These are phyloP conservation scores for Galeopsis tetrahit DNA, from an alignment of 257 asterid genomes.

Conservation along the genomic window DNA sequence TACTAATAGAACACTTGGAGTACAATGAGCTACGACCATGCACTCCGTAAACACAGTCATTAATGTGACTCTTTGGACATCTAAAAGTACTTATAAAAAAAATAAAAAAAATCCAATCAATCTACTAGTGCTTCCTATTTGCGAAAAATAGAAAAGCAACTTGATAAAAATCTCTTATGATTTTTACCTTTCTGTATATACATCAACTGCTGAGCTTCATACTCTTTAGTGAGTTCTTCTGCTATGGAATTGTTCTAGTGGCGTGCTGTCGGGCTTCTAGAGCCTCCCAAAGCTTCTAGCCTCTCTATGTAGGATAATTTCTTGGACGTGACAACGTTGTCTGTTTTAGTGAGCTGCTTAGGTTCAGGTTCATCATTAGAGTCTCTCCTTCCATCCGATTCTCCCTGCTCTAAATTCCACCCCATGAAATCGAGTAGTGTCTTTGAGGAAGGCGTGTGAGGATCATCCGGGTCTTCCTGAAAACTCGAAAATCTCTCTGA, in stretches of 20 bases:
- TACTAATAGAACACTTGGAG: slow-evolving; percentile 18
- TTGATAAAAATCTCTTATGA: slow-evolving; percentile 27
- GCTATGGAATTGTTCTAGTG: slow-evolving; percentile 47
- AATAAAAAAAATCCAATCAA: slow-evolving; percentile 25
- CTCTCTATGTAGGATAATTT: slow-evolving; percentile 63
- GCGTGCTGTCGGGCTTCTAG: slow-evolving; percentile 87
- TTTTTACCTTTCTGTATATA: slow-evolving; percentile 30
- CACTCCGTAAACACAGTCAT: slow-evolving; percentile 26
- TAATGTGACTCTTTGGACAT: slow-evolving; percentile 39
- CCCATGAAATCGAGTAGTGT: slow-evolving; percentile 64
- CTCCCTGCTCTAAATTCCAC: slow-evolving; percentile 52
- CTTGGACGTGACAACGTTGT: slow-evolving; percentile 50
- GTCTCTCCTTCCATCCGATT: slow-evolving; percentile 36
- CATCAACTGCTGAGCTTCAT: slow-evolving; percentile 28
- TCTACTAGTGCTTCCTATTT: slow-evolving; percentile 40
- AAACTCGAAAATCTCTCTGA: slow-evolving; percentile 25
- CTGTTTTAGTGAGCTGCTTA: slow-evolving; percentile 42
- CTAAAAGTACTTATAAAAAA: slow-evolving; percentile 20
- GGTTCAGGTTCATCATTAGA: slow-evolving; percentile 33
- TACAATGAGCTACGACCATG: slow-evolving; percentile 12
- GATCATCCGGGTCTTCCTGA: slow-evolving; percentile 39
- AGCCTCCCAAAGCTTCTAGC: slow-evolving; percentile 74
- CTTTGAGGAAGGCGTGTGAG: slow-evolving; percentile 43
- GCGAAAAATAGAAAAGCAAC: slow-evolving; percentile 23
- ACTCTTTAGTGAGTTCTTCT: slow-evolving; percentile 23